phyloP scores from a whole-genome alignment of 345 rosid genomes.

The Adansonia digitata region DNA sequence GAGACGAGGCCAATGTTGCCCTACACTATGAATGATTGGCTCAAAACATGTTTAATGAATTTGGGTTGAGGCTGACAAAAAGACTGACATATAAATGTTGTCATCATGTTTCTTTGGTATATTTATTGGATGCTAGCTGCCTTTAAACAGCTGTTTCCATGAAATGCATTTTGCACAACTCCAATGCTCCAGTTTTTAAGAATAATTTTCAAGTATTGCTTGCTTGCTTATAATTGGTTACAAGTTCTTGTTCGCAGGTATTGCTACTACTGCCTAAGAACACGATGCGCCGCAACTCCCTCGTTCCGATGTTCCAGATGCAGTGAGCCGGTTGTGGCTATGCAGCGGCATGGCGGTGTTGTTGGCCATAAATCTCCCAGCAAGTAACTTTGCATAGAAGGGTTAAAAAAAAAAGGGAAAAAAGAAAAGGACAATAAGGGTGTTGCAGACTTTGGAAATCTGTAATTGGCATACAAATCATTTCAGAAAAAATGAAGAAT shows the following conservation, averaged over 20 bases:
- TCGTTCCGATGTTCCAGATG: slow-evolving; percentile 77
- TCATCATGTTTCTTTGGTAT: not conserved
- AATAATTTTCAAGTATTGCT: not conserved
- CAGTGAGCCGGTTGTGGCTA: slow-evolving; percentile 71
- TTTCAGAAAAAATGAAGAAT: not conserved
- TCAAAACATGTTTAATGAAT: not conserved
- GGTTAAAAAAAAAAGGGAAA: no score
- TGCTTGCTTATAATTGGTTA: not conserved
- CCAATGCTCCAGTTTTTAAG: no score
- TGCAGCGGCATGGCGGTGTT: slow-evolving; percentile 60
- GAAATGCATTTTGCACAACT: no score
- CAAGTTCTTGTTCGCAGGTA: slow-evolving; percentile 56
- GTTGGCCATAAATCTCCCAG: slow-evolving; percentile 16
- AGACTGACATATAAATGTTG: not conserved
- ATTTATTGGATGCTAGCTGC: no score
- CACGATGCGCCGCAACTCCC: slow-evolving; percentile 71
- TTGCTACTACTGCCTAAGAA: slow-evolving; percentile 87
- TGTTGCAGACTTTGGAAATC: not conserved
- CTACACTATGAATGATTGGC: not conserved
- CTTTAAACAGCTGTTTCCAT: no score
- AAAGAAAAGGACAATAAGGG: not conserved
- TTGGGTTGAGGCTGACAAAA: not conserved
- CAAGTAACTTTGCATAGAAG: not conserved
- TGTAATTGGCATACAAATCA: not conserved
- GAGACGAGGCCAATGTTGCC: not conserved